phyloP scores from a whole-genome alignment of 2,329 filamentous ascomycete genomes.

The Colletotrichum sp. region DNA sequence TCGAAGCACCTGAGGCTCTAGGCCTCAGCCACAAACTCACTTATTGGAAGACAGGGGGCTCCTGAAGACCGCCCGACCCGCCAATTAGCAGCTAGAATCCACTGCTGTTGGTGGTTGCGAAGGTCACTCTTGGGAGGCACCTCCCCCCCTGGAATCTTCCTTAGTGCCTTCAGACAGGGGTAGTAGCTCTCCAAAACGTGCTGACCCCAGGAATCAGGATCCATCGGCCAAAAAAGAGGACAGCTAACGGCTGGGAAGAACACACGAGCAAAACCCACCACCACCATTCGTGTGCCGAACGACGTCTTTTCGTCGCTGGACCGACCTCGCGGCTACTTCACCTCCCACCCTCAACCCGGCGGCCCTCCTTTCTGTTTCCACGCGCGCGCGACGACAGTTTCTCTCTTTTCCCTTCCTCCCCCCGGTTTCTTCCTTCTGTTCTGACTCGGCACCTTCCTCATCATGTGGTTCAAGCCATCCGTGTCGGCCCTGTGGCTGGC shows the following conservation, averaged over 20 bases:
- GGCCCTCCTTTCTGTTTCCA: neutral
- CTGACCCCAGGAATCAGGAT: slow-evolving; percentile 22
- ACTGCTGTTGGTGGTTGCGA: neutral
- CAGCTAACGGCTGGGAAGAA: slow-evolving; percentile 28
- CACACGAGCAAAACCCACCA: slow-evolving; percentile 23
- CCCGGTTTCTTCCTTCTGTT: neutral
- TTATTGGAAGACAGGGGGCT: neutral
- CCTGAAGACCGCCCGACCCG: neutral
- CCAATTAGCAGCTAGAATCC: neutral
- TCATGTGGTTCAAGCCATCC: slow-evolving; percentile 52
- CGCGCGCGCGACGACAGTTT: neutral
- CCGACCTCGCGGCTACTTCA: slow-evolving; percentile 17
- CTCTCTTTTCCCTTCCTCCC: slow-evolving; percentile 1
- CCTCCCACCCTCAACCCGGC: neutral
- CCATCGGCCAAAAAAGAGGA: slow-evolving; percentile 28
- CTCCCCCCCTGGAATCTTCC: neutral
- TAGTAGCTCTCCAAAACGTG: slow-evolving; percentile 20
- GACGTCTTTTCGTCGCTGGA: slow-evolving; percentile 23
- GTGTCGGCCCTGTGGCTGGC: slow-evolving; percentile 55
- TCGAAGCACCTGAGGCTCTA: neutral
- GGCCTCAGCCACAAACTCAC: neutral
- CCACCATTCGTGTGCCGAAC: slow-evolving; percentile 16
- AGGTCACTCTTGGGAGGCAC: neutral
- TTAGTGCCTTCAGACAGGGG: slow-evolving; percentile 18
- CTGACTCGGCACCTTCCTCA: slow-evolving; percentile 20